A percentile compares a stretch with the other conserved stretches of the same genome.
Conservation (phyloP, 2,329 filamentous ascomycete genomes). For the Blastomyces emzantsi region DNA sequence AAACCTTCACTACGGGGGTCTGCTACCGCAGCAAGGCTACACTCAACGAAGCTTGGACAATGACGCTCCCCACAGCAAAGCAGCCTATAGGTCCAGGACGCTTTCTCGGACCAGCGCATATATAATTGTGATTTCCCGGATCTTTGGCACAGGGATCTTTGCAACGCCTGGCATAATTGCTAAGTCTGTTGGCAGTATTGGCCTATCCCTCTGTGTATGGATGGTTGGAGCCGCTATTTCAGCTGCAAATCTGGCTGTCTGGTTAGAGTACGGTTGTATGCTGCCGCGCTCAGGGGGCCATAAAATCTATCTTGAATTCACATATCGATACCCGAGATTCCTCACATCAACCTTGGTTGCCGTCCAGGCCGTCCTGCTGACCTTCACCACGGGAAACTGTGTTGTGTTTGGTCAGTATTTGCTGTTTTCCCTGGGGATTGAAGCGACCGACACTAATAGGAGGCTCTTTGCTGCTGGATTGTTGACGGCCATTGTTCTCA, state of each 20-base stretch:
- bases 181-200: slow-evolving; percentile 56
- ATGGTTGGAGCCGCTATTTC: slow-evolving; percentile 52
- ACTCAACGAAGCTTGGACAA: neutral
- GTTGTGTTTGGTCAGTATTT: slow-evolving; percentile 60
- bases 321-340: slow-evolving; percentile 54
- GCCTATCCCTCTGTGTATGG: slow-evolving; percentile 56
- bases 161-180: slow-evolving; percentile 61
- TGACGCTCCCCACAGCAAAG: neutral
- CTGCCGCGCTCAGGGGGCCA: slow-evolving; percentile 58
- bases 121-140: slow-evolving; percentile 31
- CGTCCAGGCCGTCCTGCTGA: slow-evolving; percentile 54
- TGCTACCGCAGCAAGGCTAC: neutral
- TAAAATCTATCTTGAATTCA: slow-evolving; percentile 64
- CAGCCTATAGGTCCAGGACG: neutral
- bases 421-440: slow-evolving; percentile 47
- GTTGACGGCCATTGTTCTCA: slow-evolving; percentile 3
- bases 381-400: slow-evolving; percentile 61
- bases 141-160: slow-evolving; percentile 64
- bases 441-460: slow-evolving; percentile 23
- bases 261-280: slow-evolving; percentile 61
- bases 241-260: slow-evolving; percentile 52
- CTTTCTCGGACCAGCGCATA: slow-evolving; percentile 3
- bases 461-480: slow-evolving; percentile 3
- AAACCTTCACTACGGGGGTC: neutral
- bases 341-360: slow-evolving; percentile 58